Base-by-base conservation (phyloP, 495 filamentous ascomycete genomes). In the Neurospora sp. region DNA sequence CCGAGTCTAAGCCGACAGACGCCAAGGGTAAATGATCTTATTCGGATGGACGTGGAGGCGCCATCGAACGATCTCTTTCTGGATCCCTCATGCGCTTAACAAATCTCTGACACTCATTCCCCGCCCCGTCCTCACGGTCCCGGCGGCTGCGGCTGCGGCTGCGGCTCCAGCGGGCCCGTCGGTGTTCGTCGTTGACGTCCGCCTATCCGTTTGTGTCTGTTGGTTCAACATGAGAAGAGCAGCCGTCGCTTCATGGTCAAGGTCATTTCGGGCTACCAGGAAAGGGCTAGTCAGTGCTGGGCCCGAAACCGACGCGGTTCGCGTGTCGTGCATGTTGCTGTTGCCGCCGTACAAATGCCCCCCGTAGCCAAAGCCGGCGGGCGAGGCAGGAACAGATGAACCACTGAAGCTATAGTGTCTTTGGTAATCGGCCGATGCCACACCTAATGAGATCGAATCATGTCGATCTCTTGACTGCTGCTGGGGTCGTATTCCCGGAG, bases 71-170 rank as follows among this genome's bases (percentile, higher is more conserved):
- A 66, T 66, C 54, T 5, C 31, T 27, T 66, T 66, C 54, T 35
- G 7, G 54, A 10, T 66, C 27, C 11, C 44, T 85, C 76, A 90
- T 46, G 90, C 88, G 72, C 89, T 94, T 62, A 96, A 84, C 72
- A 96, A 81, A 82, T 96, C 93, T 72, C 86, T 89, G 2, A 95
- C 93, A 79, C 93, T 94, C 89, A 95, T 93, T 0, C 91, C 90
- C 75, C 87, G 75, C 31, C 70, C 75, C 18, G 77, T 75, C 2
- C 75, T 31, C 27, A 37, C 23, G 54, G 54, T 4, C 5, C 54
- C 14, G 69, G n/a, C 40, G 71, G 16, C 73, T 78, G 38, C 72
- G 70, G 16, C 73, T 78, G 38, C 72, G 70, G 39, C 62, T 78
- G 40, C 79, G 31, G 18, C 44, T 20, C 44, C 71, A 38, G 54